These are phyloP conservation scores for Penicillium paxilli DNA, from an alignment of 495 filamentous ascomycete species.

Conservation along the genomic window DNA sequence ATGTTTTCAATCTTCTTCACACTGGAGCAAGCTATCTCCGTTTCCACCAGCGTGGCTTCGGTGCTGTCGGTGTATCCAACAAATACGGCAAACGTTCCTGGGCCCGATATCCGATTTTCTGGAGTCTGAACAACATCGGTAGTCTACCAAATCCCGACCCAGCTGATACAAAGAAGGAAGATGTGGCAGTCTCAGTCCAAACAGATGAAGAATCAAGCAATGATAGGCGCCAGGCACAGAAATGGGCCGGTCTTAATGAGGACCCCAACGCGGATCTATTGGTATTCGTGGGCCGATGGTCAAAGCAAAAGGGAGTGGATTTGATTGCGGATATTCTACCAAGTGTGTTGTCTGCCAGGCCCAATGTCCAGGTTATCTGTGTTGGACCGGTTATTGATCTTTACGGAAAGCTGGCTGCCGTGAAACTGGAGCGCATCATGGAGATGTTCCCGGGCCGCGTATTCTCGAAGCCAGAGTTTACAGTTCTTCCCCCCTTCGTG, in stretches of 20 bases:
- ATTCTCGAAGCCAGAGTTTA: slow-evolving; percentile 71
- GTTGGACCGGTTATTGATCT: slow-evolving; percentile 69
- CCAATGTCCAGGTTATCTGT: slow-evolving; percentile 62
- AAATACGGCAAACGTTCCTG: slow-evolving; percentile 68
- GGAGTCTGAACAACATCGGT: slow-evolving; percentile 62
- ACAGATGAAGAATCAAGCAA: slow-evolving; percentile 35
- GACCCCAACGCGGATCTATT: slow-evolving; percentile 64
- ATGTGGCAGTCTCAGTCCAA: slow-evolving; percentile 45
- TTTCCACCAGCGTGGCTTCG: slow-evolving; percentile 64
- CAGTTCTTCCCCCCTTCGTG: slow-evolving; percentile 64
- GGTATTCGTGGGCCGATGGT: slow-evolving; percentile 73
- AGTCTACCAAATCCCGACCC: slow-evolving; percentile 65
- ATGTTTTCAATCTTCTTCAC: slow-evolving; percentile 68
- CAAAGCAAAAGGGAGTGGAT: slow-evolving; percentile 70
- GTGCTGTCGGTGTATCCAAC: slow-evolving; percentile 63
- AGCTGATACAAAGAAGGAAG: background rate
- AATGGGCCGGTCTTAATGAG: slow-evolving; percentile 63
- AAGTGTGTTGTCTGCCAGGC: slow-evolving; percentile 58
- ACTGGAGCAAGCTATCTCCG: slow-evolving; percentile 62
- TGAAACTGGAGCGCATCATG: slow-evolving; percentile 67
- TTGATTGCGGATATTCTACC: slow-evolving; percentile 70
- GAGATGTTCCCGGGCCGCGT: slow-evolving; percentile 63
- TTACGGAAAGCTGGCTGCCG: slow-evolving; percentile 67
- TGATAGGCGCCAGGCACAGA: slow-evolving; percentile 59
- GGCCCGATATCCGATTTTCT: slow-evolving; percentile 68